Evolutionary conservation across 2,329 filamentous ascomycete genomes (phyloP), one percentile per base, ranked within the genome.

Genomic region (Hirsutella minnesotensis): DNA sequence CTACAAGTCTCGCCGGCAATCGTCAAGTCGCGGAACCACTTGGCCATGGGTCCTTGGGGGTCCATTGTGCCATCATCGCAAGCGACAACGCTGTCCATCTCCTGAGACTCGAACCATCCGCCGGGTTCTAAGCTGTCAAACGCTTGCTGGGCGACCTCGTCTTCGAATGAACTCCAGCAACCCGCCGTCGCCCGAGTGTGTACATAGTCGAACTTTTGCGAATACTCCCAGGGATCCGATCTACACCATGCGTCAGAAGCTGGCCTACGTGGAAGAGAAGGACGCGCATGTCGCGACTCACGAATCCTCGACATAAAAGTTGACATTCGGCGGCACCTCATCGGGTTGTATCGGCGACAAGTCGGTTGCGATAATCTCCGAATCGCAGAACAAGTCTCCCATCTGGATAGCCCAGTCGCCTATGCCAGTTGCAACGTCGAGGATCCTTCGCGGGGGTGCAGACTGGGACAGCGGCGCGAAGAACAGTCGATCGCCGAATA

Each of bases 291-390:
- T 21, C 10, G 10, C 5, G 4, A 56, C 61, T 51, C 55, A 62
- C 59, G 62, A 63, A 52, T 88, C 83, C 54, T 87, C 82, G 38
- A 89, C 72, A 46, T 78, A 77, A 50, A 89, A 89, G 47, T 78
- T 75, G 13, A 87, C 80, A 48, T 89, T 89, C 16, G 75, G 72
- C 0, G 84, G 83, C 1, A 86, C 79, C 39, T 73, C 67, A 4
- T 64, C 63, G 3, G 80, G 79, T 53, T 85, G 81, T 21, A 83
- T 78, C 2, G 80, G 79, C 1, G 79, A 83, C 5, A 85, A 66
- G 52, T 85, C 81, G 9, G 75, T 81, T 27, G 78, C 81, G 39
- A 72, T 69, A 24, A 85, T 68, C 46, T 70, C 60, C 10, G 79
- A 64, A 4, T 69, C 54, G 12, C 79, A 79, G 46, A 79, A 83